phyloP scores from a whole-genome alignment of 2,329 filamentous ascomycete species.

The Verticillium isaacii region DNA sequence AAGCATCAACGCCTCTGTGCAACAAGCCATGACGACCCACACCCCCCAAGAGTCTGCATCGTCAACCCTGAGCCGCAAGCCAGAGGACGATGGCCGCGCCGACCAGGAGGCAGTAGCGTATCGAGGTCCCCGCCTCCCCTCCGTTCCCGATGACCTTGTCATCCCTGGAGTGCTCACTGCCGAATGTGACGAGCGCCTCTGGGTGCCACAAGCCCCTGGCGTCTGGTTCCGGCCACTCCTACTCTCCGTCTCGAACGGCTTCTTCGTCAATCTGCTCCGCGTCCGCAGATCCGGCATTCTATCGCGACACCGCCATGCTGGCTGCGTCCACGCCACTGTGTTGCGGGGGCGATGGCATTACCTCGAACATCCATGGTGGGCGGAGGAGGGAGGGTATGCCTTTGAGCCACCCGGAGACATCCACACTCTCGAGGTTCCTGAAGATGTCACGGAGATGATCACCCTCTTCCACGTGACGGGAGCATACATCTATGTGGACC shows the following conservation, averaged over 20 bases:
- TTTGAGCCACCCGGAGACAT: slow-evolving; percentile 29
- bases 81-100: too few relatives aligned
- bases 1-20: too few relatives aligned
- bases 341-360: slow-evolving; percentile 28
- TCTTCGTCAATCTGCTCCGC: neutral
- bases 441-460: slow-evolving; percentile 26
- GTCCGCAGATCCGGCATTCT: slow-evolving; percentile 15
- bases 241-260: slow-evolving; percentile 20
- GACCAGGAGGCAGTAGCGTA: too few relatives aligned
- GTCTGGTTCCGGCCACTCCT: slow-evolving; percentile 26
- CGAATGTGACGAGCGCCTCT: slow-evolving; percentile 22
- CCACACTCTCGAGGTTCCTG: slow-evolving; percentile 27
- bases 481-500: slow-evolving; percentile 28
- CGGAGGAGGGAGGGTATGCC: slow-evolving; percentile 25
- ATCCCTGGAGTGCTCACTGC: slow-evolving; percentile 17
- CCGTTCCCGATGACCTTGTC: slow-evolving; percentile 17
- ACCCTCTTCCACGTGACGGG: slow-evolving; percentile 29
- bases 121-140: slow-evolving; percentile 1
- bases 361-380: slow-evolving; percentile 30
- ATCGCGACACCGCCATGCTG: slow-evolving; percentile 26
- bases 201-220: slow-evolving; percentile 23
- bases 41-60: too few relatives aligned
- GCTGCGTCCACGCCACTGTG: slow-evolving; percentile 25
- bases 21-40: too few relatives aligned
- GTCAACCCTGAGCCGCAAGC: too few relatives aligned